Base-by-base conservation (phyloP, 169 alveolate species). In the Eimeria sp. region DNA sequence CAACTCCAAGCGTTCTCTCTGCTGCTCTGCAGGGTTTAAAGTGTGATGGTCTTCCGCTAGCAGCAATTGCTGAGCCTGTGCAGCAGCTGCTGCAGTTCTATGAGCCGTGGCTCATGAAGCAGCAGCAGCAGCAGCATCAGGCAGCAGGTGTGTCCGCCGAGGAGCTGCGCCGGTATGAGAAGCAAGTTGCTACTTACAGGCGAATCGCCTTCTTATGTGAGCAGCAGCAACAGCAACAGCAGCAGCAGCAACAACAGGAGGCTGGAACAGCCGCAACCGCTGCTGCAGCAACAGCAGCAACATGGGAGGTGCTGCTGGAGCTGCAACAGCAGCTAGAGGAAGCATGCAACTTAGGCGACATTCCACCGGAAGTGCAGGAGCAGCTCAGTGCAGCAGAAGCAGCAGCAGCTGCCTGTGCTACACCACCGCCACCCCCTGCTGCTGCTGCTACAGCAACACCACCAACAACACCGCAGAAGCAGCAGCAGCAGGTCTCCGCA, bases 361-460 rank as follows among this genome's bases (percentile, higher is more conserved):
- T 72, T 14, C 82, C 82, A 20, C 82, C 82, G 18, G 82, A 72
- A 72, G 82, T 72, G 82, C 82, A 72, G 82, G 47, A 72, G 82
- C 82, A 72, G 45, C 82, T 72, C 82, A 72, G 14, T 30, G 82
- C 82, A n/a, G 82, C 82, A 72, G 82, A 72, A 72, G 72, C 72
- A 18, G 25, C 30, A 61, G 72, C 72, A 34, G 40, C 40, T 34
- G 40, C 40, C 40, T 34, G 40, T 34, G 40, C 40, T 34, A 34
- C 40, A 34, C 40, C 40, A 25, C 72, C 25, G 72, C 72, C 25
- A 61, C 72, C 25, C 72, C 72, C 72, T 61, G 72, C 72, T 61
- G 72, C 72, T 5, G 72, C 72, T 61, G 16, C 72, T 58, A 14
- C 70, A 16, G 70, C 70, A 16, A 3, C 70, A 16, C 4, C 70